Evolutionary conservation across 345 rosid genomes (phyloP).

Genomic region (Sapria himalayana): DNA sequence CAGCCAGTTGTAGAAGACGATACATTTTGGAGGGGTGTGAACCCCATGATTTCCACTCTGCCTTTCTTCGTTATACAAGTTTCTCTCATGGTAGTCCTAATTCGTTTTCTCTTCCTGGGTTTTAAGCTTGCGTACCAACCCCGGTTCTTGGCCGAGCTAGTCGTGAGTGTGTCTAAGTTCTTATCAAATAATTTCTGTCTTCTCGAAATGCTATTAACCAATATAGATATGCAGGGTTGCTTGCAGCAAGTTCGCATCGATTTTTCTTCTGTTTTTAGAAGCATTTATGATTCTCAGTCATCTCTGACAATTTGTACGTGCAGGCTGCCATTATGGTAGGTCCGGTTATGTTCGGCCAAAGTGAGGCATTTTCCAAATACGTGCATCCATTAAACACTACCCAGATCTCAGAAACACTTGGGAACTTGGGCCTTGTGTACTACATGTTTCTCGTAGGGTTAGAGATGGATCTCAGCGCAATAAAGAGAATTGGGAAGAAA

Average conservation of each 20-base stretch:
- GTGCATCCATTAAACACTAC: conserved; percentile 1
- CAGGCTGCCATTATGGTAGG: conserved; percentile 10
- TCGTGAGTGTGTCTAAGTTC: conserved; percentile 1
- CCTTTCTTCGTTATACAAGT: conserved; percentile 7
- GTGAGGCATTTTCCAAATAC: neutral
- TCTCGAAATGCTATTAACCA: neutral
- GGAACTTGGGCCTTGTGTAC: conserved; percentile 9
- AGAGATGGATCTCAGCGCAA: conserved; percentile 13
- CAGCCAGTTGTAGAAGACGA: no score
- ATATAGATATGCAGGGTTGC: no score
- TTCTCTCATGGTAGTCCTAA: conserved; percentile 3
- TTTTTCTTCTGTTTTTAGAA: neutral
- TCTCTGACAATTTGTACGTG: neutral
- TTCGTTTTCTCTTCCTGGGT: neutral
- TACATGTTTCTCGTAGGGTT: conserved; percentile 18
- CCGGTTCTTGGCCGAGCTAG: conserved; percentile 7
- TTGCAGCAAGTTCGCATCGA: no score
- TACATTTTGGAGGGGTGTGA: conserved; percentile 6
- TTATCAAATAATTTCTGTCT: neutral
- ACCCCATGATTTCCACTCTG: conserved; percentile 3
- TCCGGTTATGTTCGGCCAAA: neutral
- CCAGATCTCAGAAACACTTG: conserved; percentile 7
- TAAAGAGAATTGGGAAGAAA: conserved; percentile 5
- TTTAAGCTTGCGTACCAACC: conserved; percentile 8
- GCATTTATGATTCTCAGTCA: neutral